Evolutionary conservation across 805 yeast genomes (phyloP), one percentile per base, ranked within the genome.

Genomic region (Jamesozyma piceae): DNA sequence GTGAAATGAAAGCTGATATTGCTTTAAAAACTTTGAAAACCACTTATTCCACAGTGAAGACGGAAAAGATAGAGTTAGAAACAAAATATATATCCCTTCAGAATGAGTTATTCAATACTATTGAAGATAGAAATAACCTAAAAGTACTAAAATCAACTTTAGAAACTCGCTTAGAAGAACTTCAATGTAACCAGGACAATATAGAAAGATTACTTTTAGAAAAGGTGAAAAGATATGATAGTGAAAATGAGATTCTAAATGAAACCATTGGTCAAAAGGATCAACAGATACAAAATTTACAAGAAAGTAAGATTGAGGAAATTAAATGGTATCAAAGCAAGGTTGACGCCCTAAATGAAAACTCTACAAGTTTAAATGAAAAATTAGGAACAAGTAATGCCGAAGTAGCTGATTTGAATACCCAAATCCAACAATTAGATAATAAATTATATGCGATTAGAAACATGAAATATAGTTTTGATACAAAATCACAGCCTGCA

Each of bases 291-390:
- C 18, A 29, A 11, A 29, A 47, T 4, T n/a, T 37, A 18, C 18
- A 38, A 10, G 17, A 28, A 18, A 19, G 31, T 5, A 65, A 73
- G 3, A 82, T 75, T 37, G 55, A 71, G 21, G 77, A 78, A 37
- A 65, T 76, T 33, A 71, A 67, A 39, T 73, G 78, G 41, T 69
- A 70, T 61, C 73, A 82, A 65, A 76, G 73, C 37, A 79, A 79
- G 55, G 72, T 82, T 31, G 82, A 79, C 43, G 64, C 71, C 17
- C 60, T 82, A 27, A 66, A 71, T 40, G 33, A 31, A 18, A 28
- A 21, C 3, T 15, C n/a, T 14, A 20, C 34, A 27, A 22, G 17
- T n/a, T n/a, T 31, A 22, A 19, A 8, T 15, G 15, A 26, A 9
- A 11, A 24, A 10, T n/a, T 36, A 13, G 6, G 11, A 6, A 31